These are phyloP conservation scores for Auricularia auricula-judae DNA, from an alignment of 768 basidiomycete species.

Conservation along the genomic window DNA sequence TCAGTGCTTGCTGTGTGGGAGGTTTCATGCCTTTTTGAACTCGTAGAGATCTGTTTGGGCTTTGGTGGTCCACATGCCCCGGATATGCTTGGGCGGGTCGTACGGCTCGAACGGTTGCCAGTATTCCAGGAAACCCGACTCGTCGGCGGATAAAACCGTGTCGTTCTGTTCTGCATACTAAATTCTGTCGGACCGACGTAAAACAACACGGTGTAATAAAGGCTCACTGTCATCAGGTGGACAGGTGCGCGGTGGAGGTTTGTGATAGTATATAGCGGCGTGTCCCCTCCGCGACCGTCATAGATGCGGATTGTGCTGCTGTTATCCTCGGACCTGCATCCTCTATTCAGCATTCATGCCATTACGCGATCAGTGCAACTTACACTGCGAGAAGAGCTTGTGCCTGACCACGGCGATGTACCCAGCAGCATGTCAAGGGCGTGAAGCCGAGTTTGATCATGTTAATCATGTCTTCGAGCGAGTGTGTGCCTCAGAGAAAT, in stretches of 20 bases:
- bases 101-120: constrained; percentile 91
- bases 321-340: constrained; percentile 59
- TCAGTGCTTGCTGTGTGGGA: not conserved
- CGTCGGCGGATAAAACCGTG: constrained; percentile 88
- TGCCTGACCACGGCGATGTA: constrained; percentile 80
- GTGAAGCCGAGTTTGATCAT: constrained; percentile 83
- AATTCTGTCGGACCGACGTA: not conserved
- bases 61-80: constrained; percentile 83
- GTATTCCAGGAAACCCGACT: constrained; percentile 91
- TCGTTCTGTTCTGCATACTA: constrained; percentile 89
- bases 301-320: constrained; percentile 77
- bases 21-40: constrained; percentile 79
- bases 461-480: constrained; percentile 86
- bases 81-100: constrained; percentile 63
- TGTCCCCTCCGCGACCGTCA: constrained; percentile 80
- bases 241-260: constrained; percentile 82
- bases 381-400: constrained; percentile 84
- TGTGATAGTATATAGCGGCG: constrained; percentile 63
- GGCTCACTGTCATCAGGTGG: constrained; percentile 76
- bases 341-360: constrained; percentile 3
- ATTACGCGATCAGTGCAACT: constrained; percentile 15
- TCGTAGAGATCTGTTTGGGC: constrained; percentile 90
- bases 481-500: not conserved
- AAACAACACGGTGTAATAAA: not conserved
- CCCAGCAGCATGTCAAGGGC: constrained; percentile 90